Conservation (phyloP, 495 filamentous ascomycete species). For the Filosporella fistucella region DNA sequence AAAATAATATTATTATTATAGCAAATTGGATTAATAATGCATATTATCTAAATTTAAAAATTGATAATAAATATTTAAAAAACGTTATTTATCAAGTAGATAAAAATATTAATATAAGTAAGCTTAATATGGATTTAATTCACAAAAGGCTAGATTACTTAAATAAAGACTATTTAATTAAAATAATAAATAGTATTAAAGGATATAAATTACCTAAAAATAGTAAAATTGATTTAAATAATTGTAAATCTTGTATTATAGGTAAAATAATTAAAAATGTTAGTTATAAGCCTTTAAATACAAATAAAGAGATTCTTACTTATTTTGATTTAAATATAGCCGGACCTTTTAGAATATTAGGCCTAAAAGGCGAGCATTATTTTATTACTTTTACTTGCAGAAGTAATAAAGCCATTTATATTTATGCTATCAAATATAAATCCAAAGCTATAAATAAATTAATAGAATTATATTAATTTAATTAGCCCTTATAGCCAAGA, state of each 20-base stretch:
- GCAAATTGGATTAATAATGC: conserved; percentile 5
- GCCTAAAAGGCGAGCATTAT: conserved; percentile 5
- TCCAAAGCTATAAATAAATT: background rate
- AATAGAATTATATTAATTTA: background rate
- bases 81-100: too few species aligned
- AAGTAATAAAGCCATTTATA: conserved; percentile 2
- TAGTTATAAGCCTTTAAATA: conserved; percentile 9
- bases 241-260: background rate
- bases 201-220: too few species aligned
- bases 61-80: conserved; percentile 4
- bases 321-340: conserved; percentile 8
- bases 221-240: background rate
- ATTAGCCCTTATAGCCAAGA: background rate
- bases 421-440: conserved; percentile 12
- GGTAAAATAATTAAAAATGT: conserved; percentile 3
- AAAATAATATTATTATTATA: background rate
- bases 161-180: conserved; percentile 14
- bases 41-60: conserved; percentile 9
- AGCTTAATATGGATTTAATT: conserved; percentile 6
- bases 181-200: too few species aligned
- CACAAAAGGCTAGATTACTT: conserved; percentile 10
- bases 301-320: background rate
- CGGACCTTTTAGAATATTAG: conserved; percentile 3
- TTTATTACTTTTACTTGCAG: conserved; percentile 5
- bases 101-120: conserved; percentile 1